Base-by-base conservation (phyloP, 2,329 filamentous ascomycete species). In the Intubia oerlemansii region DNA sequence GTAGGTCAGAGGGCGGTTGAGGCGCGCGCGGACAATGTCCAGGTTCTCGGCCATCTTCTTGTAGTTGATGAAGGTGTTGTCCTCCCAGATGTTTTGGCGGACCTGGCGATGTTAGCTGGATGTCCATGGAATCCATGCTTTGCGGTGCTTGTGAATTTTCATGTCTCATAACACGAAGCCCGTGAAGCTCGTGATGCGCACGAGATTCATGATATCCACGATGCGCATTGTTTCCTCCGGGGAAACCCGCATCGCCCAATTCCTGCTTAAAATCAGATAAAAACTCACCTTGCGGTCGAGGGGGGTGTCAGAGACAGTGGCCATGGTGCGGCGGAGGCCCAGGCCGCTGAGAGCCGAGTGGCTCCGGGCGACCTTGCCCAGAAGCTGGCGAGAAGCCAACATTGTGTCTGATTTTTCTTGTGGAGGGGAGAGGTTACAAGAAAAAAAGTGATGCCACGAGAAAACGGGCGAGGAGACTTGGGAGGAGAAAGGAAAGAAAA, bases 31-130 rank as follows among this genome's bases (percentile, higher is more conserved):
- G 43, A 98, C 88, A 53, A 98, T 71, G 46, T 71, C 62, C 36
- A 98, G 69, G 67, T 92, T 95, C 63, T 95, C 84, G 44, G 78
- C 82, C 82, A 95, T 93, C 69, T 93, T 93, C 69, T 80, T 82
- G 55, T 98, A 98, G 68, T 93, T 92, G 66, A 95, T 92, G 66
- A 81, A 93, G 67, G 90, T 88, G 55, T 67, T 70, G 55, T 82
- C 77, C 59, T 98, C 88, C 66, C 73, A 81, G 60, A 81, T 93
- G 66, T 85, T 91, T 68, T 95, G 92, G 56, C 76, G 77, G 54
- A 98, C 64, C 64, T 69, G 23, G 17, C 6, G 3, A 7, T 13
- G 32, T 34, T 25, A 32, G 30, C 25, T 25, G 14, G n/a, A n/a
- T n/a, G n/a, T n/a, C n/a, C n/a, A 6, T 21, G 16, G 14, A 14